These are phyloP conservation scores for Collybia mongolica DNA, from an alignment of 768 basidiomycete species.

Conservation along the genomic window DNA sequence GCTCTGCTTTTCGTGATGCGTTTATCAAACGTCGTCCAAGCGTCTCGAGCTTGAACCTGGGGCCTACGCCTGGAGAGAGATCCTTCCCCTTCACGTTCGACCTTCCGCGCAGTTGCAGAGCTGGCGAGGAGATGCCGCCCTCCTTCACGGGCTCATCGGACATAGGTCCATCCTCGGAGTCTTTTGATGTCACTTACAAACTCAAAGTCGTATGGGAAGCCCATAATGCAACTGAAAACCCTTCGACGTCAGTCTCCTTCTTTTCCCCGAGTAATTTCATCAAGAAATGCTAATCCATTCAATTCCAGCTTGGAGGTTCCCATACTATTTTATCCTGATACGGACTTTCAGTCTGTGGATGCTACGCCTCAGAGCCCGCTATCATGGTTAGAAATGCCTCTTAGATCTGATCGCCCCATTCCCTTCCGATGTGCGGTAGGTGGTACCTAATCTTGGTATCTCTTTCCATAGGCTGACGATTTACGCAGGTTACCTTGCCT, in stretches of 20 bases:
- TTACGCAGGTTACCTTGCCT: slow-evolving; percentile 60
- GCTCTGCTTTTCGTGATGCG: slow-evolving; percentile 41
- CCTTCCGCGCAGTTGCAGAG: slow-evolving; percentile 45
- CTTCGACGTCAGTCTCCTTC: slow-evolving; percentile 43
- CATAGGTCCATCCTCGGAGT: slow-evolving; percentile 19
- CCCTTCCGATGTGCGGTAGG: slow-evolving; percentile 69
- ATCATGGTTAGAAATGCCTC: slow-evolving; percentile 69
- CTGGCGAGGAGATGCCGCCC: slow-evolving; percentile 61
- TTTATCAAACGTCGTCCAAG: slow-evolving; percentile 48
- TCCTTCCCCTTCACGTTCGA: slow-evolving; percentile 54
- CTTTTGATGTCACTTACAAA: slow-evolving; percentile 50
- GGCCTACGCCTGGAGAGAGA: slow-evolving; percentile 31
- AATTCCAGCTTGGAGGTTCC: slow-evolving; percentile 60
- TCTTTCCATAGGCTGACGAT: background rate
- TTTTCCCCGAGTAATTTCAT: background rate
- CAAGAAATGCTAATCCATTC: slow-evolving; percentile 4
- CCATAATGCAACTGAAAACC: slow-evolving; percentile 37
- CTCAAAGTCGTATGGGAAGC: slow-evolving; percentile 62
- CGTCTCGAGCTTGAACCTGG: slow-evolving; percentile 33
- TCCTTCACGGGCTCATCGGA: slow-evolving; percentile 46
- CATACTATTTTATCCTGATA: slow-evolving; percentile 57
- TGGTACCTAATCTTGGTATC: slow-evolving; percentile 9
- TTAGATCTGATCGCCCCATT: slow-evolving; percentile 59
- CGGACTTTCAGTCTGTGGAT: slow-evolving; percentile 58
- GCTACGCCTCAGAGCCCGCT: slow-evolving; percentile 39